Evolutionary conservation across 2,329 filamentous ascomycete species (phyloP).

Genomic region (Fusarium sarcochroum): DNA sequence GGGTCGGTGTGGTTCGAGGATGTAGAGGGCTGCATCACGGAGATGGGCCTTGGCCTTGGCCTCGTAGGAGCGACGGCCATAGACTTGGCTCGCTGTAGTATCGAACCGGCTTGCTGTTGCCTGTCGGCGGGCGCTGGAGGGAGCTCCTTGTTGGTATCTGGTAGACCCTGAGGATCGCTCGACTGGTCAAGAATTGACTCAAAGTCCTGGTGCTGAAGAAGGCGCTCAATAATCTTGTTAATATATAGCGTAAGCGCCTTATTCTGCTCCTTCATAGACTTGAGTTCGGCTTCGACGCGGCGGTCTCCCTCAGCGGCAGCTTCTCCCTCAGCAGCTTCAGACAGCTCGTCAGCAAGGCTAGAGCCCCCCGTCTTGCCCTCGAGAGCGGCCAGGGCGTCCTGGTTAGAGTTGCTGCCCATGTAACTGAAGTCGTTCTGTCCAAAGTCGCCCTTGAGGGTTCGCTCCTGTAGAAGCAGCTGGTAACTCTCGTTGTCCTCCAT

Average conservation of each 20-base stretch:
- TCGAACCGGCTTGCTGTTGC: slow-evolving; percentile 58
- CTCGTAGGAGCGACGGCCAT: slow-evolving; percentile 66
- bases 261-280: slow-evolving; percentile 89
- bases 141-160: slow-evolving; percentile 84
- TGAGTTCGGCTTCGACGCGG: slow-evolving; percentile 83
- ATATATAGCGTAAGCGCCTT: slow-evolving; percentile 98
- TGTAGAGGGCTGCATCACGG: slow-evolving; percentile 63
- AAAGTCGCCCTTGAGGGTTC: slow-evolving; percentile 95
- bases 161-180: slow-evolving; percentile 62
- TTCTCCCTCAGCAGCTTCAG: slow-evolving; percentile 74
- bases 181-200: slow-evolving; percentile 92
- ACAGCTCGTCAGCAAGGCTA: slow-evolving; percentile 90
- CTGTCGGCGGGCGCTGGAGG: slow-evolving; percentile 72
- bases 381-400: slow-evolving; percentile 74
- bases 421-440: slow-evolving; percentile 85
- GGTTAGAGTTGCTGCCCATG: slow-evolving; percentile 70
- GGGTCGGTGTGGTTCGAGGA: slow-evolving; percentile 72
- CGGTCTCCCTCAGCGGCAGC: slow-evolving; percentile 68
- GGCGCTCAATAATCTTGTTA: slow-evolving; percentile 97
- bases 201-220: slow-evolving; percentile 94
- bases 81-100: slow-evolving; percentile 74
- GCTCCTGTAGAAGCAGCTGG: slow-evolving; percentile 92
- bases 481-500: slow-evolving; percentile 99
- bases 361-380: slow-evolving; percentile 68
- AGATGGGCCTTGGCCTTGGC: slow-evolving; percentile 69